A percentile compares a stretch with the other conserved stretches of the same genome.
Evolutionary conservation across 2,329 filamentous ascomycete genomes (phyloP).

Genomic region (Talaromyces sp.): DNA sequence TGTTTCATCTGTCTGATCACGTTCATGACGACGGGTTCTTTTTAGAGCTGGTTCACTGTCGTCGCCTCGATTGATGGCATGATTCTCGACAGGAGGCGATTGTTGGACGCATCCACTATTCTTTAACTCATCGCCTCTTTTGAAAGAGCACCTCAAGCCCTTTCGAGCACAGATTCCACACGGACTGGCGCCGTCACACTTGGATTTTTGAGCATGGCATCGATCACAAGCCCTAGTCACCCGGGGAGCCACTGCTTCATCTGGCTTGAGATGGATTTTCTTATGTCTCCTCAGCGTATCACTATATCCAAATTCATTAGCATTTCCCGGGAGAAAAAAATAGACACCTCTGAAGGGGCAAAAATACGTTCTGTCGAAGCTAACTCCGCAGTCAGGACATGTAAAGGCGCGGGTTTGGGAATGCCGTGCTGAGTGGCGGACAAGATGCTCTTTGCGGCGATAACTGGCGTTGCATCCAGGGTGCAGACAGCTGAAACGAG

Average conservation of each 20-base stretch:
- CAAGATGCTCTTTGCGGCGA: constrained; percentile 20
- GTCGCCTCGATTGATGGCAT: neutral
- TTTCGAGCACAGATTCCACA: constrained; percentile 9
- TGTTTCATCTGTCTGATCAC: neutral
- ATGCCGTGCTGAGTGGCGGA: constrained; percentile 14
- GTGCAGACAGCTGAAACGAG: constrained; percentile 13
- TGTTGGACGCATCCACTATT: neutral
- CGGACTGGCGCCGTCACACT: constrained; percentile 11
- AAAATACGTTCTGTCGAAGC: constrained; percentile 8
- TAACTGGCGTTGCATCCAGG: constrained; percentile 18
- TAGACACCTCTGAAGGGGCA: neutral
- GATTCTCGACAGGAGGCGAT: neutral
- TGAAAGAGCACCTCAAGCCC: constrained; percentile 11
- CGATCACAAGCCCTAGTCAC: constrained; percentile 10
- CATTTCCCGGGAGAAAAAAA: neutral
- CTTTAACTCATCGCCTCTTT: neutral
- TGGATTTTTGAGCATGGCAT: constrained; percentile 10
- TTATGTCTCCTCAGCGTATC: constrained; percentile 10
- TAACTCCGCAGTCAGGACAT: constrained; percentile 5
- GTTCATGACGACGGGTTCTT: neutral
- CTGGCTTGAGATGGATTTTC: constrained; percentile 3
- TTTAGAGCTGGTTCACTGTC: neutral
- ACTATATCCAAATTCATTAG: neutral
- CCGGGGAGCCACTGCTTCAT: neutral
- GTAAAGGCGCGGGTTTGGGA: neutral